Percentiles rank a stretch among this genome's conserved stretches.
Conservation (phyloP, 495 filamentous ascomycete species). For the Aspergillus wentii region DNA sequence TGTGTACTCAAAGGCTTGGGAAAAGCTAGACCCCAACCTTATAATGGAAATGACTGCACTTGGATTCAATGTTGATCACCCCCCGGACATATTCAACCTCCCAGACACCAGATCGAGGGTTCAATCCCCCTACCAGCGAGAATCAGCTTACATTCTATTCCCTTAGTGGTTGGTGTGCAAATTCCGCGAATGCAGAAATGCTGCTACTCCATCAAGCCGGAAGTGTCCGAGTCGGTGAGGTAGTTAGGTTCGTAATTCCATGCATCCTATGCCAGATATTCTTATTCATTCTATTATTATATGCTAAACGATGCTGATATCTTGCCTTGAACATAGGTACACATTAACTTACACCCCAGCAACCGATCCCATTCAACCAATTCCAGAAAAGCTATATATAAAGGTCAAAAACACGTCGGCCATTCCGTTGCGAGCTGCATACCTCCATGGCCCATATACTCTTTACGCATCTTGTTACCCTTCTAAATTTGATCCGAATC, state of each 20-base stretch:
- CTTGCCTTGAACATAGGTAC: constrained; percentile 56
- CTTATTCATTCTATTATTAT: no score
- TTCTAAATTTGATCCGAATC: constrained; percentile 71
- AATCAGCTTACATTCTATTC: constrained; percentile 24
- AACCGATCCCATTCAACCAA: constrained; percentile 78
- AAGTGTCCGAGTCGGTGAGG: constrained; percentile 86
- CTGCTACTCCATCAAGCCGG: constrained; percentile 84
- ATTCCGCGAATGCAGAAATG: constrained; percentile 48
- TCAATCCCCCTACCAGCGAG: constrained; percentile 10
- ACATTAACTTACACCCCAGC: constrained; percentile 92
- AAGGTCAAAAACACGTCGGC: constrained; percentile 90
- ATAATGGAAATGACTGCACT: constrained; percentile 17
- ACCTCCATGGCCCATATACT: constrained; percentile 92
- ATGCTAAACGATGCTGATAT: neutral
- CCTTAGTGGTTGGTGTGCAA: constrained; percentile 36
- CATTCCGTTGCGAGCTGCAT: constrained; percentile 86
- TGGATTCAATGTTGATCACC: constrained; percentile 42
- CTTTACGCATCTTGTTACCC: constrained; percentile 83
- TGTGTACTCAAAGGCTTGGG: no score
- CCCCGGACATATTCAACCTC: constrained; percentile 45
- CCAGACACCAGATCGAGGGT: constrained; percentile 34
- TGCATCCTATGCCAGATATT: neutral
- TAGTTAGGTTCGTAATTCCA: constrained; percentile 58
- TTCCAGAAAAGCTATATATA: constrained; percentile 71
- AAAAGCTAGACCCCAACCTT: no score